phyloP scores from a whole-genome alignment of 371 early-diverging fungal genomes.

The Mortierella sp. region DNA sequence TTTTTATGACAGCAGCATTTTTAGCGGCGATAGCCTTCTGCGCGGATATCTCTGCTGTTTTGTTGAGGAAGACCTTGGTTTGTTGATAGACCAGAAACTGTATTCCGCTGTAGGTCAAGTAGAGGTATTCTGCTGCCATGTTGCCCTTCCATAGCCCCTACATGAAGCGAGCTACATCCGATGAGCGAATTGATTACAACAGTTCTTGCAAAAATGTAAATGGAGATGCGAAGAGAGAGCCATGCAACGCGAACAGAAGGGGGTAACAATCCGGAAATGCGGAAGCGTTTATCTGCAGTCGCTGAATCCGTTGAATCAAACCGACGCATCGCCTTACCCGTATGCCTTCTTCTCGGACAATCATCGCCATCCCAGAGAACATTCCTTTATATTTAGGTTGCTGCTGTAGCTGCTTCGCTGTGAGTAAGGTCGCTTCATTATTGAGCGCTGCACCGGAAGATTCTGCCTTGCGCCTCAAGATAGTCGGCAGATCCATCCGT shows the following conservation, averaged over 20 bases:
- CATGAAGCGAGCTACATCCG: no score
- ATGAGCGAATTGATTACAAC: no score
- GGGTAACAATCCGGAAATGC: neutral
- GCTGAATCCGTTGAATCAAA: neutral
- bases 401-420: neutral
- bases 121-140: constrained; percentile 89
- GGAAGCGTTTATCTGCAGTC: no score
- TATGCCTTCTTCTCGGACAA: constrained; percentile 81
- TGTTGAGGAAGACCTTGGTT: constrained; percentile 55
- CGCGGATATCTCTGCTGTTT: constrained; percentile 7
- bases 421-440: neutral
- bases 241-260: neutral
- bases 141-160: constrained; percentile 96
- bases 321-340: constrained; percentile 54
- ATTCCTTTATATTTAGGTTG: constrained; percentile 68
- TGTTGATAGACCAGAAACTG: constrained; percentile 87
- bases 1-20: no score
- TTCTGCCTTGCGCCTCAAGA: constrained; percentile 28
- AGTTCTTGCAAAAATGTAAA: no score
- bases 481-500: constrained; percentile 31
- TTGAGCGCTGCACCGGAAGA: neutral
- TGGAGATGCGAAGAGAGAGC: neutral
- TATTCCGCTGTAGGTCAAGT: constrained; percentile 87
- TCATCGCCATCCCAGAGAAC: constrained; percentile 64
- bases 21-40: constrained; percentile 5